Evolutionary conservation across 2,329 filamentous ascomycete species (phyloP), one percentile per base, ranked within the genome.

Genomic region (Monilinia laxa): DNA sequence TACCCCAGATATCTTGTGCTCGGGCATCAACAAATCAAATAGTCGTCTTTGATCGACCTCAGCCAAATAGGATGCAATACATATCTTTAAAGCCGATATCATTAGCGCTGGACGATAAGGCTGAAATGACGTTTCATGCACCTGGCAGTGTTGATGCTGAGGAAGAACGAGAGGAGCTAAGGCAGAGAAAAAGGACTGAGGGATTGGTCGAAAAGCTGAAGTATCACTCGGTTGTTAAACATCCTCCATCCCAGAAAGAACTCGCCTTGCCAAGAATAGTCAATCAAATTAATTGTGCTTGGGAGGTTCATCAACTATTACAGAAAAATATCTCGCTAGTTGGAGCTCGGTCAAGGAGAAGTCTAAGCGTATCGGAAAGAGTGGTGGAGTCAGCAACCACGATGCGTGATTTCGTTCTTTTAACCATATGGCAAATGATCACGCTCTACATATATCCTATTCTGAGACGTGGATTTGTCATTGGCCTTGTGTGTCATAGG

Each of bases 271-370:
- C 89, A 5, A 87, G 87, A 66, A 93, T 98, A 67, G 85, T 97
- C 71, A 92, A 93, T 73, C 94, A 98, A 79, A 90, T 98, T 76
- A 99, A 99, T 75, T 99, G 95, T 83, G 92, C 93, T 0, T 93
- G 89, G 81, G 96, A 99, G 78, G 83, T 99, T 67, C 90, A 95
- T 69, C 84, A 88, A 72, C 82, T 97, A 51, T 82, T 99, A 71
- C 92, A 97, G 73, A 94, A 90, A 76, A 99, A 98, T 73, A 90
- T 93, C 54, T 87, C 89, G n/a, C 83, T 94, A 49, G 87, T 99
- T 59, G 91, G 93, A 0, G 87, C 90, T 49, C 87, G 94, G 45
- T 87, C 88, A 57, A 93, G 93, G 78, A 87, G 95, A 70, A 90
- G 89, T 64, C 84, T 97, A 70, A 99, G 95, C 77, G 94, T 99